Base-by-base conservation (phyloP, 139 green algal genomes). In the Micromonas commoda region DNA sequence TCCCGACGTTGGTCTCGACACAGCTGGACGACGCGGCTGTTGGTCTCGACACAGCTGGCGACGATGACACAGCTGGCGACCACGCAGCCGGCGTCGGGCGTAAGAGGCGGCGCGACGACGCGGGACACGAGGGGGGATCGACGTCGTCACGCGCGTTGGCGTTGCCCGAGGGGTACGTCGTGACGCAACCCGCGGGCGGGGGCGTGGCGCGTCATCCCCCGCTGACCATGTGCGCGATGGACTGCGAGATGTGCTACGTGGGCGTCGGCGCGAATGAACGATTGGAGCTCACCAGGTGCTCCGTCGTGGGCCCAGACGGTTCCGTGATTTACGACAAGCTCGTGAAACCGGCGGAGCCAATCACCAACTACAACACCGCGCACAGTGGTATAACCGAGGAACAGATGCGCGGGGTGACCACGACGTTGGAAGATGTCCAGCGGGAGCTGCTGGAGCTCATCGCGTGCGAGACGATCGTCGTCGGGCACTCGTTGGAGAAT, bases 401-500 rank as follows among this genome's bases (percentile, higher is more conserved):
- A 31, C 92, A 91, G 86, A 76, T 96, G 77, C 72, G 84, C 54
- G 83, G 78, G 0, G 87, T 91, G 3, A 91, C 82, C 24, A 93
- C 75, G 0, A 83, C 79, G 34, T 73, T 96, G 70, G 76, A 73
- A 24, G 89, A 94, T 28, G 83, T 89, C 16, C 89, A 87, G 64
- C n/a, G 28, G 4, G 76, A 82, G 61, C 28, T 87, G 0, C 45
- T 87, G 54, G 57, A 81, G 29, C 83, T 89, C 28, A 66, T 96
- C 5, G 33, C 45, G 0, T 70, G 84, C 4, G 88, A 96, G 73
- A 89, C 86, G 2, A 81, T 97, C 68, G 78, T 97, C 65, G 89
- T 97, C 23, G 93, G 92, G 1, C 93, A 97, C 82, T 88, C 87
- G n/a, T 86, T 96, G 63, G 89, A 97, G 71, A 97, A 96, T 83